Base-by-base conservation (phyloP, 345 rosid species). In the Mallotus nudiflorus region DNA sequence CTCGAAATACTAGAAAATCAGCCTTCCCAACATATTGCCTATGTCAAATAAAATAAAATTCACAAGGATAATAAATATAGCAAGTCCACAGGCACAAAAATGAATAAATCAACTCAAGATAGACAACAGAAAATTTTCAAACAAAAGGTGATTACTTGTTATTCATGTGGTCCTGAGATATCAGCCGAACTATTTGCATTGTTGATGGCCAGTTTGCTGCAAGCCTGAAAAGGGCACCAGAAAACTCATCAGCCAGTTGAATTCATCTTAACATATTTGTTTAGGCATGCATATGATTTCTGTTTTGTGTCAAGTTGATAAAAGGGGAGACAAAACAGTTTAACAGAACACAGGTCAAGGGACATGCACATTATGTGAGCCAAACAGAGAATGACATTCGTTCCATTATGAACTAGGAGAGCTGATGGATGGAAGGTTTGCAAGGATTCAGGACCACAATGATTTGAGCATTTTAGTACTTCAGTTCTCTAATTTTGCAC, bases 21-120 rank as follows among this genome's bases (percentile, higher is more conserved):
- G 97, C 96, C 84, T 95, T 95, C 69, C 96, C 97, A 67, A 88
- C 96, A 72, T 95, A 95, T 77, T 89, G 93, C 87, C 99, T 95
- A 72, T 62, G 27, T 45, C 70, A 67, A 77, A 58, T n/a, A 35
- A 73, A 65, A 55, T 13, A 11, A 58, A 61, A 62, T 3, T 1
- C 57, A 64, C 45, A 74, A 64, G 74, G 77, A 63, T 66, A 59
- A 67, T 57, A 74, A 75, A 70, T 58, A 65, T 25, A 49, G 45
- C 31, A 56, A 20, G 70, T 45, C 37, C 46, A 68, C 39, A 59
- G 7, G n/a, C n/a, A n/a, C n/a, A 58, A 31, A 63, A 31, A 46
- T 49, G 40, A 62, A 37, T 48, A 73, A 59, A 33, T 20, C 48
- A 56, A 68, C 19, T 46, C 51, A 62, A 66, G 29, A 42, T 24